Evolutionary conservation across 768 basidiomycete genomes (phyloP).

Genomic region (Pisolithus marmoratus): DNA sequence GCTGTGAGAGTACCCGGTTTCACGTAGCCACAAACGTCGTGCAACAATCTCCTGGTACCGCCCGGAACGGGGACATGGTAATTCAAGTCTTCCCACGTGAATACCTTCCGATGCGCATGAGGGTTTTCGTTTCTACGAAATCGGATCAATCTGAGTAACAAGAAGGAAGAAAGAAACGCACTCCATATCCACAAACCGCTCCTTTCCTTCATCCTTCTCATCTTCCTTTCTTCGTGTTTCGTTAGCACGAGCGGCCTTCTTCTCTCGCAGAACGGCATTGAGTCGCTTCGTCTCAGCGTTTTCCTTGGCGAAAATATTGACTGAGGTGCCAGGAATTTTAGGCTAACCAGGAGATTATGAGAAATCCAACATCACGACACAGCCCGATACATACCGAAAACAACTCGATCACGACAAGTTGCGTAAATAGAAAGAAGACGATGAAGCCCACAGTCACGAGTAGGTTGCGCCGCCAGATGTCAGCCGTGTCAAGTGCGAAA

Average conservation of each 20-base stretch:
- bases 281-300: conserved; percentile 45
- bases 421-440: conserved; percentile 61
- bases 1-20: conserved; percentile 86
- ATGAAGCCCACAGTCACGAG: conserved; percentile 68
- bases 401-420: conserved; percentile 61
- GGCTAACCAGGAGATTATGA: conserved; percentile 16
- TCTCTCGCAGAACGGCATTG: conserved; percentile 48
- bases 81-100: conserved; percentile 79
- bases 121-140: not conserved
- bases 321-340: conserved; percentile 31
- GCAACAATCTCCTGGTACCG: conserved; percentile 56
- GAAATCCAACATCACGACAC: too few species aligned
- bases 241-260: conserved; percentile 39
- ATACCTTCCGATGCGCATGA: conserved; percentile 28
- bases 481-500: conserved; percentile 41
- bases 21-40: conserved; percentile 75
- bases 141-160: not conserved
- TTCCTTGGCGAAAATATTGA: conserved; percentile 60
- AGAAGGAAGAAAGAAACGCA: conserved; percentile 4
- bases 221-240: conserved; percentile 20
- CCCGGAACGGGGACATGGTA: conserved; percentile 69
- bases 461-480: conserved; percentile 66
- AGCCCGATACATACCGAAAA: conserved; percentile 40
- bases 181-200: conserved; percentile 12
- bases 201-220: conserved; percentile 16